phyloP scores from a whole-genome alignment of 306 rosid genomes.

The Vigna nakashimae region DNA sequence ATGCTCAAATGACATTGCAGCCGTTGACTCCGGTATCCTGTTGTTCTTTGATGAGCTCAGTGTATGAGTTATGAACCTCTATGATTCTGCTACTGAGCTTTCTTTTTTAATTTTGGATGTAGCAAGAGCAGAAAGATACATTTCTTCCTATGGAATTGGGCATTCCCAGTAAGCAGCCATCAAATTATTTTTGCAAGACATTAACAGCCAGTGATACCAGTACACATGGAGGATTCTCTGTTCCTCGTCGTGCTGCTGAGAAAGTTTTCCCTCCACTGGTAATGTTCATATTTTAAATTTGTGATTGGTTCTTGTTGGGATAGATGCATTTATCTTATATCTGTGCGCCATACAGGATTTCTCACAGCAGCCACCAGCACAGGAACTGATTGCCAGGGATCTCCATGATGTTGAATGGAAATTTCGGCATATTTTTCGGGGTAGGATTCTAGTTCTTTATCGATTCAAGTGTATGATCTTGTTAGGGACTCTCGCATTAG shows the following conservation, averaged over 20 bases:
- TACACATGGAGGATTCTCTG: conserved; percentile 97
- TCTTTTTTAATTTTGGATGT: conserved; percentile 26
- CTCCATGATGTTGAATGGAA: conserved; percentile 96
- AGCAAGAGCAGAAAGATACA: conserved; percentile 96
- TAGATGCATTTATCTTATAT: conserved; percentile 43
- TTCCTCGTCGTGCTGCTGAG: conserved; percentile 98
- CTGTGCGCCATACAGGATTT: conserved; percentile 67
- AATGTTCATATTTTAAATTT: conserved; percentile 36
- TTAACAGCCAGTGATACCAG: conserved; percentile 94
- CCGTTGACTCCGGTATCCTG: conserved; percentile 75
- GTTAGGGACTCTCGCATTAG: background rate
- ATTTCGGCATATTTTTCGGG: conserved; percentile 90
- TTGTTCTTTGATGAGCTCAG: conserved; percentile 25
- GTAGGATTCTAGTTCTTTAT: conserved; percentile 44
- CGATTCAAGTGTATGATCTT: background rate
- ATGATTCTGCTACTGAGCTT: conserved; percentile 28
- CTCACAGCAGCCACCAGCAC: conserved; percentile 88
- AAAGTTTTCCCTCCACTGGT: conserved; percentile 96
- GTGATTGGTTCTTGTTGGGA: conserved; percentile 29
- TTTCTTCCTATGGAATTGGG: conserved; percentile 95
- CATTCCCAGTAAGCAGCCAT: conserved; percentile 89
- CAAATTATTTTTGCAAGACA: conserved; percentile 96
- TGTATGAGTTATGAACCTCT: background rate
- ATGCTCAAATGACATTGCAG: conserved; percentile 94
- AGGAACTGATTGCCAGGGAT: conserved; percentile 92